phyloP scores from a whole-genome alignment of 139 green algal genomes.

The Asterochloris sp. region DNA sequence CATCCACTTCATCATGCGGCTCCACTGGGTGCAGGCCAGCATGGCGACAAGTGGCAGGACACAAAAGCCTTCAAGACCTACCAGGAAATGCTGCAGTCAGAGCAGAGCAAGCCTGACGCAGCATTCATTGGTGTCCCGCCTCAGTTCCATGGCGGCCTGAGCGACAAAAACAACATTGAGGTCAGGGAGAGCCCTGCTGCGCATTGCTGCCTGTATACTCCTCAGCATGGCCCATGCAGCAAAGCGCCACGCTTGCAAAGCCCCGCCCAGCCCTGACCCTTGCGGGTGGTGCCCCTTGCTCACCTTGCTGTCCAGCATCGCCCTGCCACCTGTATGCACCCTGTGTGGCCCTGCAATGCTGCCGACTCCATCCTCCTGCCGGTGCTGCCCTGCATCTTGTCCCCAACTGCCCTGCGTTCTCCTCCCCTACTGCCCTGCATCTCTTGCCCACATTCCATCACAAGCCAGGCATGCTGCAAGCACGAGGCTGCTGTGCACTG shows the following conservation, averaged over 20 bases:
- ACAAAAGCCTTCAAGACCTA: constrained; percentile 13
- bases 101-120: constrained; percentile 2
- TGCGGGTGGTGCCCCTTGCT: background rate
- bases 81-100: constrained; percentile 7
- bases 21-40: constrained; percentile 1
- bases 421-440: too few relatives aligned
- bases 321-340: too few relatives aligned
- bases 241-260: background rate
- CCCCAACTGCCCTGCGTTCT: too few relatives aligned
- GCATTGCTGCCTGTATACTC: background rate
- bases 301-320: too few relatives aligned
- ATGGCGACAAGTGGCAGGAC: constrained; percentile 18
- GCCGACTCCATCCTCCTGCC: too few relatives aligned
- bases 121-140: constrained; percentile 19
- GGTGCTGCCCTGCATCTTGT: too few relatives aligned
- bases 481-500: too few relatives aligned
- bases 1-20: background rate
- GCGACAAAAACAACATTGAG: constrained; percentile 12
- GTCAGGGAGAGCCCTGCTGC: background rate
- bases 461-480: too few relatives aligned
- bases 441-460: too few relatives aligned
- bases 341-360: too few relatives aligned
- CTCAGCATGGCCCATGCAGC: background rate
- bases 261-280: background rate
- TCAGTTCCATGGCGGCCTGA: constrained; percentile 7